phyloP scores from a whole-genome alignment of 2,329 filamentous ascomycete species.

The Stagonosporopsis vannaccii region DNA sequence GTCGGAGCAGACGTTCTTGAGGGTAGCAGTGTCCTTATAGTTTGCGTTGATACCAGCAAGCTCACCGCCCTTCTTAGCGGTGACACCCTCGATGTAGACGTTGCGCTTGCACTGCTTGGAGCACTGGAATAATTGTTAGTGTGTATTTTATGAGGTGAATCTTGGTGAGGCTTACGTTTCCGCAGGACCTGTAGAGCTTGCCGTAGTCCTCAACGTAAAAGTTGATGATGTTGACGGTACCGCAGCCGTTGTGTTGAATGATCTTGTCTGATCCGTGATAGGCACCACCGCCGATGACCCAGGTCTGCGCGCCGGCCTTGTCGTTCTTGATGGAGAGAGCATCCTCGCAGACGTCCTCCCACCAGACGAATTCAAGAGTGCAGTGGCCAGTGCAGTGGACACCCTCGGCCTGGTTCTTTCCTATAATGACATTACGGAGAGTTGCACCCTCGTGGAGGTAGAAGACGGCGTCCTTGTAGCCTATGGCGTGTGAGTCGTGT shows the following conservation, averaged over 20 bases:
- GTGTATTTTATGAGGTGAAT: background rate
- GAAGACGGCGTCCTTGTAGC: slow-evolving; percentile 57
- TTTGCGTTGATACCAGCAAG: slow-evolving; percentile 59
- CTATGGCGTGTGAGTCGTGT: slow-evolving; percentile 16
- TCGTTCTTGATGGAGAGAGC: slow-evolving; percentile 45
- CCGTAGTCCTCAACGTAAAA: slow-evolving; percentile 45
- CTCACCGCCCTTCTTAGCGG: slow-evolving; percentile 50
- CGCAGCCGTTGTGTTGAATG: slow-evolving; percentile 52
- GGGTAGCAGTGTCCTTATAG: slow-evolving; percentile 57
- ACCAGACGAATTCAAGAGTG: slow-evolving; percentile 55
- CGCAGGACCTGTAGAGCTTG: slow-evolving; percentile 56
- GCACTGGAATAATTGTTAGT: slow-evolving; percentile 23
- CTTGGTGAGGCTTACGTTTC: slow-evolving; percentile 34
- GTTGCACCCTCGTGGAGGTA: slow-evolving; percentile 58
- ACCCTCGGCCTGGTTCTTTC: slow-evolving; percentile 59
- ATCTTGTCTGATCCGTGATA: slow-evolving; percentile 49
- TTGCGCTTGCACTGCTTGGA: slow-evolving; percentile 55
- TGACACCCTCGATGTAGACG: slow-evolving; percentile 53
- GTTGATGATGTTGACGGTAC: slow-evolving; percentile 47
- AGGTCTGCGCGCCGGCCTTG: slow-evolving; percentile 38
- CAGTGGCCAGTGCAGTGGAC: slow-evolving; percentile 60
- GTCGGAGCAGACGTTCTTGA: slow-evolving; percentile 39
- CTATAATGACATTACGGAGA: slow-evolving; percentile 62
- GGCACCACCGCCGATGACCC: slow-evolving; percentile 52
- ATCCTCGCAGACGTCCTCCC: slow-evolving; percentile 51